Conservation (phyloP, 2,329 filamentous ascomycete species). For the Colletotrichum shisoi region DNA sequence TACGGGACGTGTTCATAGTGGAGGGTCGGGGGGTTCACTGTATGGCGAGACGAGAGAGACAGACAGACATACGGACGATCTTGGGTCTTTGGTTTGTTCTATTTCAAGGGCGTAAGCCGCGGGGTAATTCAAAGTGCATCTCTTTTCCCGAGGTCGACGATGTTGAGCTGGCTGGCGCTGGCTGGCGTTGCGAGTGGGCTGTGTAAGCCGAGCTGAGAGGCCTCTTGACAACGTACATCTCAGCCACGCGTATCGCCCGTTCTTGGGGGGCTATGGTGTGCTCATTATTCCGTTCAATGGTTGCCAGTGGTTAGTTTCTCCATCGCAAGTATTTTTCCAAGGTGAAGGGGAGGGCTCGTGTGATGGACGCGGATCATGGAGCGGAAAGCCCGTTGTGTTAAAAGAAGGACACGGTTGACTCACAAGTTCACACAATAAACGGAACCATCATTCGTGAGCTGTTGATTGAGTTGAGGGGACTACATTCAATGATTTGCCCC, state of each 20-base stretch:
- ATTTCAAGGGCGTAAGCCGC: conserved; percentile 18
- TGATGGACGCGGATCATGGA: not conserved
- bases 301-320: too few relatives aligned
- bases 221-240: not conserved
- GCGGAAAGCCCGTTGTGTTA: too few relatives aligned
- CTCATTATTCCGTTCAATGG: too few relatives aligned
- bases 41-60: not conserved
- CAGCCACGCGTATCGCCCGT: not conserved
- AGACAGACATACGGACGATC: too few relatives aligned
- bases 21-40: not conserved
- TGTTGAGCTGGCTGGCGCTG: not conserved
- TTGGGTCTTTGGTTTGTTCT: not conserved
- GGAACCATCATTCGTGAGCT: too few relatives aligned
- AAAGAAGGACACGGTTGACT: too few relatives aligned
- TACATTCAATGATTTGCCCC: too few relatives aligned
- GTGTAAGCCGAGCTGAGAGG: conserved; percentile 13
- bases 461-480: too few relatives aligned
- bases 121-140: not conserved
- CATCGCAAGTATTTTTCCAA: too few relatives aligned
- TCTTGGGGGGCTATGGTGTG: not conserved
- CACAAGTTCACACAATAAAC: not conserved
- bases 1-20: not conserved
- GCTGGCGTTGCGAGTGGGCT: not conserved
- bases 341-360: not conserved
- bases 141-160: not conserved